These are phyloP conservation scores for Osmanthus fragrans DNA, from an alignment of 257 asterid species.

Conservation along the genomic window DNA sequence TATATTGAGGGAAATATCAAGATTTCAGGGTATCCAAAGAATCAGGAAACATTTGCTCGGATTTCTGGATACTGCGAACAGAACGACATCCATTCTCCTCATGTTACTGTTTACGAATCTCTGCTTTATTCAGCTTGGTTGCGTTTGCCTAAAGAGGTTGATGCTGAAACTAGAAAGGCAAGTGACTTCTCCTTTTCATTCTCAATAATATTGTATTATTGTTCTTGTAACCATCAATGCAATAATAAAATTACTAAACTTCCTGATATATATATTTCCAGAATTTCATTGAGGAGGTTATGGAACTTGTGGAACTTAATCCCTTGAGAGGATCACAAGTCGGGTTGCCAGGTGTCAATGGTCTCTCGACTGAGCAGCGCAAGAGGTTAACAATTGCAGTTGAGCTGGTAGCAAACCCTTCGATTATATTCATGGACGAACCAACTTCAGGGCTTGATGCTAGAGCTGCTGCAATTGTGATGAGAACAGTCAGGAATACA, in stretches of 20 bases:
- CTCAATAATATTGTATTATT: not conserved
- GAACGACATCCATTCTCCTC: conserved; percentile 80
- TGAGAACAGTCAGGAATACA: conserved; percentile 79
- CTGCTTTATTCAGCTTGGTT: conserved; percentile 77
- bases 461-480: conserved; percentile 85
- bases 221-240: not conserved
- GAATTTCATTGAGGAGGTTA: conserved; percentile 76
- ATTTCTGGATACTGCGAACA: conserved; percentile 86
- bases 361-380: conserved; percentile 81
- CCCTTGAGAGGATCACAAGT: conserved; percentile 58
- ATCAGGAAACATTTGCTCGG: conserved; percentile 70
- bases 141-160: conserved; percentile 56
- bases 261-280: conserved; percentile 25
- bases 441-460: conserved; percentile 88
- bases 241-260: not conserved
- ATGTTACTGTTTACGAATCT: conserved; percentile 68
- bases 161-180: conserved; percentile 48
- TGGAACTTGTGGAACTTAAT: conserved; percentile 74
- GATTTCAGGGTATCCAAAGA: conserved; percentile 72
- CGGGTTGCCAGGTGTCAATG: conserved; percentile 73
- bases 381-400: conserved; percentile 82
- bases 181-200: conserved; percentile 3
- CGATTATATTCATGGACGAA: conserved; percentile 83
- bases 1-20: conserved; percentile 63
- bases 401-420: conserved; percentile 82